Conservation (phyloP, 352 stramenopile genomes). For the Globisporangium barbulae region DNA sequence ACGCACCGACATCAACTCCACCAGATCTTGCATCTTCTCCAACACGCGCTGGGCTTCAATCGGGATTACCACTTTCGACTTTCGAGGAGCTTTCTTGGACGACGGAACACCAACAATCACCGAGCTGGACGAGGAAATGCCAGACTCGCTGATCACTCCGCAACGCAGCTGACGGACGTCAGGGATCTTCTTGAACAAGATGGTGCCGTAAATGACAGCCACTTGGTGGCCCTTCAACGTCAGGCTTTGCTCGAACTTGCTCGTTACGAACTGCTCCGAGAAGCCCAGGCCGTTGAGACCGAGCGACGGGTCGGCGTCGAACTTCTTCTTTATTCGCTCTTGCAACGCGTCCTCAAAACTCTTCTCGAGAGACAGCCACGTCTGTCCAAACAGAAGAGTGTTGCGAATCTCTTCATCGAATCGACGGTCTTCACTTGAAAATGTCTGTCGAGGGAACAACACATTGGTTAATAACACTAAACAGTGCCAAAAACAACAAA, state of each 20-base stretch:
- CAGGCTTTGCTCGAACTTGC: slow-evolving; percentile 83
- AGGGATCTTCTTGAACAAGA: slow-evolving; percentile 88
- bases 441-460: slow-evolving; percentile 16
- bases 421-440: slow-evolving; percentile 38
- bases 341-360: slow-evolving; percentile 87
- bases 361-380: slow-evolving; percentile 87
- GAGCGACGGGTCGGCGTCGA: slow-evolving; percentile 39
- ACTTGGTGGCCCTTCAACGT: slow-evolving; percentile 87
- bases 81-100: slow-evolving; percentile 60
- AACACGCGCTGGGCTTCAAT: slow-evolving; percentile 83
- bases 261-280: slow-evolving; percentile 75
- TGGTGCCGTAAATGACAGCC: slow-evolving; percentile 83
- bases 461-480: no score
- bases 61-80: slow-evolving; percentile 79
- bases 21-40: slow-evolving; percentile 87
- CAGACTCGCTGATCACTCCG: slow-evolving; percentile 85
- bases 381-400: slow-evolving; percentile 84
- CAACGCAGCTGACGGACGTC: slow-evolving; percentile 84
- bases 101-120: slow-evolving; percentile 73
- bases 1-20: slow-evolving; percentile 83
- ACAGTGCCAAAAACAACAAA: not conserved
- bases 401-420: slow-evolving; percentile 86
- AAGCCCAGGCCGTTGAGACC: slow-evolving; percentile 56
- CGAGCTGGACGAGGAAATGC: slow-evolving; percentile 84
- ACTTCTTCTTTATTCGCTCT: slow-evolving; percentile 79